phyloP scores from a whole-genome alignment of 352 stramenopile species.

The Aphanomyces stellatus region DNA sequence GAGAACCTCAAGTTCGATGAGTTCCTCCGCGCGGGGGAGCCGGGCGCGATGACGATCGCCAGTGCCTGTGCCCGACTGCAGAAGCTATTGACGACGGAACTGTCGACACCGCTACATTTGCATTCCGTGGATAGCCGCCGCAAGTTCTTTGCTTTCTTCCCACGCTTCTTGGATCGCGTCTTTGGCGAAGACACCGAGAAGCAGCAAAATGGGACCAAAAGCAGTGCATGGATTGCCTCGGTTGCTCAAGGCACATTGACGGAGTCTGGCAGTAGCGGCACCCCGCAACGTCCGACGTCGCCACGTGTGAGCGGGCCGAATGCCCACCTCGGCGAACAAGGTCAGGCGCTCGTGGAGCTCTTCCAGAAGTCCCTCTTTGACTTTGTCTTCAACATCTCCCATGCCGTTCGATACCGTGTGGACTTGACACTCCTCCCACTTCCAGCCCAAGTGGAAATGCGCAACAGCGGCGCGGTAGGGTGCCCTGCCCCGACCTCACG shows the following conservation, averaged over 20 bases:
- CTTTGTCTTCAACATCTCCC: conserved; percentile 20
- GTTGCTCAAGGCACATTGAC: not conserved
- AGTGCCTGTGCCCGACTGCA: conserved; percentile 4
- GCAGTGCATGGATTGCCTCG: conserved; percentile 13
- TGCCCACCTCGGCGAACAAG: conserved; percentile 15
- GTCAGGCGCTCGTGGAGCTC: conserved; percentile 15
- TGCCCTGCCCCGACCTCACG: not conserved
- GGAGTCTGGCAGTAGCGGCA: not conserved
- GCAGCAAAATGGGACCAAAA: conserved; percentile 9
- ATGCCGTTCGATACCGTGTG: conserved; percentile 14
- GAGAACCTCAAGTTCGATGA: conserved; percentile 20
- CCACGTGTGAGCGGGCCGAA: conserved; percentile 1
- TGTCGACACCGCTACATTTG: conserved; percentile 17
- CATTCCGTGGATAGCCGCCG: conserved; percentile 18
- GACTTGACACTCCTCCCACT: conserved; percentile 12
- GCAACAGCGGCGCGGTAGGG: conserved; percentile 16
- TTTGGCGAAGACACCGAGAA: conserved; percentile 19
- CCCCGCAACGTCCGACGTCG: not conserved
- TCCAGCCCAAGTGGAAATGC: conserved; percentile 14
- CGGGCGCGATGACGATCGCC: conserved; percentile 11
- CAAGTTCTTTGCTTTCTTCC: conserved; percentile 20
- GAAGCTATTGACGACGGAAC: conserved; percentile 14
- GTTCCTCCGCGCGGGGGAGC: conserved; percentile 15
- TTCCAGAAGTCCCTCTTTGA: conserved; percentile 18
- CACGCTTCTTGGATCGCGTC: conserved; percentile 17